A percentile compares a stretch with the other conserved stretches of the same genome.
phyloP scores from a whole-genome alignment of 352 stramenopile genomes.

The Thraustochytrium sp. region DNA sequence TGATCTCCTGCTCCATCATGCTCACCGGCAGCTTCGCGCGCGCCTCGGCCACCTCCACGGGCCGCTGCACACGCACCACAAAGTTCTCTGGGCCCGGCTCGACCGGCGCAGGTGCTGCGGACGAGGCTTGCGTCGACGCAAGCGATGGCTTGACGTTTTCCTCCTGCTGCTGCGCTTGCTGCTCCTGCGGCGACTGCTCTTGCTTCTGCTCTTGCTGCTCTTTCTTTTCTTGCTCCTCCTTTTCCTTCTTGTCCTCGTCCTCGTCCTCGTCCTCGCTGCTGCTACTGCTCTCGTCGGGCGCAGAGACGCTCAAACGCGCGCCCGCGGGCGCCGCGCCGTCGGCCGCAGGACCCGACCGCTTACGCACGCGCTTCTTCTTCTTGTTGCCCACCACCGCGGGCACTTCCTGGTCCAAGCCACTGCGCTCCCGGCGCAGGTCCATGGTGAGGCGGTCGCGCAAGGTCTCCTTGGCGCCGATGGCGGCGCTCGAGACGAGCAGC shows the following conservation, averaged over 20 bases:
- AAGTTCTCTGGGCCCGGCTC: background rate
- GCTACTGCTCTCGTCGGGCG: background rate
- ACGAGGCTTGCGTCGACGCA: background rate
- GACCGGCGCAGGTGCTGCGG: background rate
- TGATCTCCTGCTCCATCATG: constrained; percentile 98
- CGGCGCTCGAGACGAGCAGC: background rate
- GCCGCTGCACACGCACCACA: constrained; percentile 57
- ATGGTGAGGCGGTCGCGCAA: constrained; percentile 11
- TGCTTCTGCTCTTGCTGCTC: background rate
- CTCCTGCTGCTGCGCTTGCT: background rate
- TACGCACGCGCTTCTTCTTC: background rate
- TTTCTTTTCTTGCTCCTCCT: background rate
- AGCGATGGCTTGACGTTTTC: background rate
- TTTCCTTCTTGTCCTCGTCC: background rate
- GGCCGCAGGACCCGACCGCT: background rate
- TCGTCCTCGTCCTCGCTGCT: background rate
- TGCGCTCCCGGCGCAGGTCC: constrained; percentile 6
- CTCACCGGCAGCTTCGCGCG: constrained; percentile 94
- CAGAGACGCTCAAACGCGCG: background rate
- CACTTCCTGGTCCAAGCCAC: background rate
- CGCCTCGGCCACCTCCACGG: constrained; percentile 71
- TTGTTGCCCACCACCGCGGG: background rate
- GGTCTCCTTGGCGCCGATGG: constrained; percentile 2
- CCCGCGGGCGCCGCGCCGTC: background rate
- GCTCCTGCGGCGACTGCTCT: background rate